These are phyloP conservation scores for Phyllosticta ampelicida DNA, from an alignment of 2,329 filamentous ascomycete species.

Conservation along the genomic window DNA sequence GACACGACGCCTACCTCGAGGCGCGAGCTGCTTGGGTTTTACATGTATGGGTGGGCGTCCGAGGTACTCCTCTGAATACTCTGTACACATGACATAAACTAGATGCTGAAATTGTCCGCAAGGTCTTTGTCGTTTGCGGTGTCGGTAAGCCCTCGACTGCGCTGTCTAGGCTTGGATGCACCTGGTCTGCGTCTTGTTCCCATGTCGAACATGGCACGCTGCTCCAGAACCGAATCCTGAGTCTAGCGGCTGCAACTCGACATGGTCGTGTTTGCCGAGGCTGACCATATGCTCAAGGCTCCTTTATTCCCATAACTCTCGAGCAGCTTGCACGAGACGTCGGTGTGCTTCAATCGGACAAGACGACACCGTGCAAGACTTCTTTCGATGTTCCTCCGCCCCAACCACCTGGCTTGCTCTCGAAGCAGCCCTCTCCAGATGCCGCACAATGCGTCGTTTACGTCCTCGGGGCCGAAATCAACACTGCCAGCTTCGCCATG, in stretches of 20 bases:
- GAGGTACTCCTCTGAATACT: constrained; percentile 43
- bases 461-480: constrained; percentile 74
- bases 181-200: background rate
- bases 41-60: constrained; percentile 89
- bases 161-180: background rate
- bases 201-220: background rate
- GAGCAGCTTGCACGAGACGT: constrained; percentile 90
- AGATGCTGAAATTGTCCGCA: background rate
- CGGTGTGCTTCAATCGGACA: constrained; percentile 74
- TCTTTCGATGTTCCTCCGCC: constrained; percentile 18
- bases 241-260: background rate
- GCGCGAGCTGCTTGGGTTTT: constrained; percentile 89
- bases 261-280: background rate
- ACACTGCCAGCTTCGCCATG: constrained; percentile 95
- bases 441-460: constrained; percentile 65
- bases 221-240: background rate
- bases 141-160: constrained; percentile 47
- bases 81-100: background rate
- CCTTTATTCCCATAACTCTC: constrained; percentile 90
- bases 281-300: constrained; percentile 41
- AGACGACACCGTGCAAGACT: constrained; percentile 58
- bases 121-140: constrained; percentile 84
- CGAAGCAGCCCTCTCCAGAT: constrained; percentile 15
- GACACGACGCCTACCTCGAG: constrained; percentile 79
- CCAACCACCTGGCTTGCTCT: constrained; percentile 12